Conservation (phyloP, 2,329 filamentous ascomycete genomes). For the Calonectria pauciramosa region DNA sequence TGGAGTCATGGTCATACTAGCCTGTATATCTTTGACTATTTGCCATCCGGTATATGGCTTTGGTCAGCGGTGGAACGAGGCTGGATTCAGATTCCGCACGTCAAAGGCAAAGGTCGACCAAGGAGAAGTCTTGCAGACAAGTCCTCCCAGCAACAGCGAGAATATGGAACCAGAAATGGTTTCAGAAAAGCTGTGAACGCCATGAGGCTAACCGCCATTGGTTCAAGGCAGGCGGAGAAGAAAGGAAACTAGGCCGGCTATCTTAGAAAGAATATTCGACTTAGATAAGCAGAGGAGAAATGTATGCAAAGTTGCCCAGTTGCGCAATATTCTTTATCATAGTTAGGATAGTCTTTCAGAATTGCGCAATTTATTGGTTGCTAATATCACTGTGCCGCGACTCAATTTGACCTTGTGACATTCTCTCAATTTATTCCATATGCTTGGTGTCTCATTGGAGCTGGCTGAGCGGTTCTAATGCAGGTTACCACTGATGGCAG, state of each 20-base stretch:
- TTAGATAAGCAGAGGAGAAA: neutral
- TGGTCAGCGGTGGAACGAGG: constrained; percentile 28
- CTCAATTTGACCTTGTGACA: too few species aligned
- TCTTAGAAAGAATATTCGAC: neutral
- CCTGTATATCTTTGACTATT: constrained; percentile 25
- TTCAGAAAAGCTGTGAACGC: constrained; percentile 17
- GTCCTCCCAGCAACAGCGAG: constrained; percentile 15
- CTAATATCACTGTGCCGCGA: too few species aligned
- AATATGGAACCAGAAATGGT: constrained; percentile 11
- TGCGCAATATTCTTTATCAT: neutral
- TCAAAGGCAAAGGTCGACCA: constrained; percentile 23
- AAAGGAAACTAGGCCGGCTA: neutral
- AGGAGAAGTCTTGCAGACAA: constrained; percentile 14
- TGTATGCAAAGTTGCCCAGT: neutral
- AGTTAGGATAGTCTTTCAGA: too few species aligned
- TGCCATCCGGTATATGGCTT: constrained; percentile 31
- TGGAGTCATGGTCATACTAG: constrained; percentile 37
- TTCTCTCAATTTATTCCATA: too few species aligned
- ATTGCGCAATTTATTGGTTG: too few species aligned
- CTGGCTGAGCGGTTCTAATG: too few species aligned
- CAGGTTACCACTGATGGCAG: too few species aligned
- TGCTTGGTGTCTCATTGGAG: too few species aligned
- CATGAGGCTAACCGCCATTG: neutral
- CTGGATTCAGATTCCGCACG: constrained; percentile 29
- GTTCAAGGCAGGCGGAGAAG: neutral